Evolutionary conservation across 108 stramenopile species (phyloP).

Genomic region (Asterionellopsis glacialis): DNA sequence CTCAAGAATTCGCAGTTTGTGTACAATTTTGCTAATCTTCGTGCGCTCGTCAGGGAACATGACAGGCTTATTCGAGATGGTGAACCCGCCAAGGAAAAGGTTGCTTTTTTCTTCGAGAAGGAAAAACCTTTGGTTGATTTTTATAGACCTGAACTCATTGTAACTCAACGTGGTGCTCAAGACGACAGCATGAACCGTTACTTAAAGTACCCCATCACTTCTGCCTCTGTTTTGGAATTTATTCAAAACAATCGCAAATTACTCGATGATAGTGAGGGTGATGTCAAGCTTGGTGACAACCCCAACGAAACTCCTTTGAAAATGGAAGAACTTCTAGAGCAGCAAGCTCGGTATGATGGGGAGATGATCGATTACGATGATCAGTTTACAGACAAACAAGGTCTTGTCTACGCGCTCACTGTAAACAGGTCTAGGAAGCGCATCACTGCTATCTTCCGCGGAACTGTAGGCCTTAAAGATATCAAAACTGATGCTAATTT

Average conservation of each 20-base stretch:
- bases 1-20: slow-evolving; percentile 1
- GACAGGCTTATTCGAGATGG: slow-evolving; percentile 1
- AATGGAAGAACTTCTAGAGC: neutral
- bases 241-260: neutral
- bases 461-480: slow-evolving; percentile 1
- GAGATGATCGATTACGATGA: slow-evolving; percentile 8
- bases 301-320: neutral
- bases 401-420: slow-evolving; percentile 5
- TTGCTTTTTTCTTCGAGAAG: neutral
- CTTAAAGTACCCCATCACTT: slow-evolving; percentile 1
- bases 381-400: neutral
- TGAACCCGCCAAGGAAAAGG: neutral
- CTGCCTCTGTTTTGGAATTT: neutral
- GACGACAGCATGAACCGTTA: slow-evolving; percentile 1
- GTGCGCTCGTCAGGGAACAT: neutral
- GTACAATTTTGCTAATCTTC: slow-evolving; percentile 5
- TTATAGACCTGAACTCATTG: slow-evolving; percentile 4
- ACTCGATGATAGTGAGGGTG: slow-evolving; percentile 1
- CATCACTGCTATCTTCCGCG: neutral
- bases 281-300: neutral
- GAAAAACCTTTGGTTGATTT: neutral
- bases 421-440: slow-evolving; percentile 8
- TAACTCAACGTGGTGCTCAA: slow-evolving; percentile 11
- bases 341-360: neutral
- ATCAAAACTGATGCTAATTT: slow-evolving; percentile 4